Evolutionary conservation across 2,329 filamentous ascomycete genomes (phyloP), one percentile per base, ranked within the genome.

Genomic region (Parasarocladium wereldwijsianum): DNA sequence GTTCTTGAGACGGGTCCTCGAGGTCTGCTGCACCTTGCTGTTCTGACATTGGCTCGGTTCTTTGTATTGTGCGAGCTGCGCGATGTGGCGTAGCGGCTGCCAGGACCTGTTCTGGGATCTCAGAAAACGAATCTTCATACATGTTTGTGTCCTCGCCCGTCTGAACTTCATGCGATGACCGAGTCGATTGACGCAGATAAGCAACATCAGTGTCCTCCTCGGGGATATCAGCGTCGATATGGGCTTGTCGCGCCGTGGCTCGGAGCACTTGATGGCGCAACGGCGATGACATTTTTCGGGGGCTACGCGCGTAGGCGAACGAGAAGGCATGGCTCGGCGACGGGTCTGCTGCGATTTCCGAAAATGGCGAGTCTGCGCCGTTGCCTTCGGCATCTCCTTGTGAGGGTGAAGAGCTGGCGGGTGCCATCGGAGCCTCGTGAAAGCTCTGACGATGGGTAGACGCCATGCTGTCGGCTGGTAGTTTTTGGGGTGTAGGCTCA

Each of bases 51-150:
- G 21, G 12, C 3, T 11, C 22, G 17, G 24, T 26, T 12, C 14
- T 6, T n/a, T 15, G 25, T 25, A 8, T 19, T 8, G 36, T 26
- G 10, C 30, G 27, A 15, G 29, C 27, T 3, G 43, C 36, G 11
- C 42, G 54, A 17, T 43, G 47, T 1, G 59, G 64, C 2, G 58
- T 66, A 4, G 63, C 66, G 17, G 62, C 62, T 10, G 53, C 55
- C 4, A 71, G 55, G 3, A 69, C 49, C 4, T 47, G 54, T 11
- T 64, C 57, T 1, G 67, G 64, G 11, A 71, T 66, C 30, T 68
- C 64, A 0, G 66, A 71, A 38, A 71, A 72, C 0, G 65, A 68
- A 36, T 71, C 66, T 1, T 70, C 62, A 25, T 68, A 65, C 17
- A 45, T 29, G 22, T 46, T 48, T 3, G 49, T 43, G 14, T 54